These are phyloP conservation scores for Sporothrix pseudoabietina DNA, from an alignment of 2,329 filamentous ascomycete species.

Conservation along the genomic window DNA sequence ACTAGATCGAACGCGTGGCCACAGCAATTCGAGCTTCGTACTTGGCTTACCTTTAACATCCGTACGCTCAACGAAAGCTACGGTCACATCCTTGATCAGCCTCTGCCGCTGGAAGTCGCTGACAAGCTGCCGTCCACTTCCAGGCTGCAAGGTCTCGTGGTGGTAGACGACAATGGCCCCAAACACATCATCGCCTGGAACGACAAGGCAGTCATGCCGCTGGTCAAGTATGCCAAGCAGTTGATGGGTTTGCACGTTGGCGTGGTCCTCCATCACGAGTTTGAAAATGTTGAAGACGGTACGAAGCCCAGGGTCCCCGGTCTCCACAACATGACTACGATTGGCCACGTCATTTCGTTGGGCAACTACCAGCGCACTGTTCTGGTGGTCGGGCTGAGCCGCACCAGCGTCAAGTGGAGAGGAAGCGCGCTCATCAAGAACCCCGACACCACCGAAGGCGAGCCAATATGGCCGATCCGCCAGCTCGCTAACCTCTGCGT, in stretches of 20 bases:
- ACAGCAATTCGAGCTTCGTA: not conserved
- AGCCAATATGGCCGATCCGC: not conserved
- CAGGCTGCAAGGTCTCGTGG: not conserved
- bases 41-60: not conserved
- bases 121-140: not conserved
- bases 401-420: slow-evolving; percentile 14
- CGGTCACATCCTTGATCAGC: not conserved
- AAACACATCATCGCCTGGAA: slow-evolving; percentile 8
- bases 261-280: not conserved
- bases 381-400: slow-evolving; percentile 15
- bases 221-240: slow-evolving; percentile 8
- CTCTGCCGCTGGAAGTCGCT: not conserved
- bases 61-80: not conserved
- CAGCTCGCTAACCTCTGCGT: slow-evolving; percentile 2
- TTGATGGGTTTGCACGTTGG: not conserved
- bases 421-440: slow-evolving; percentile 9
- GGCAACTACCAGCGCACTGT: not conserved
- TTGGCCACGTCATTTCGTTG: not conserved
- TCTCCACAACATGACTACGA: not conserved
- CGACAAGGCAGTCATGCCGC: not conserved
- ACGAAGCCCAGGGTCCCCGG: not conserved
- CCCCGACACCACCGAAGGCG: not conserved
- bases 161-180: not conserved
- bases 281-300: not conserved
- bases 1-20: not conserved